These are phyloP conservation scores for Diaporthe destruens DNA, from an alignment of 2,329 filamentous ascomycete genomes.

Conservation along the genomic window DNA sequence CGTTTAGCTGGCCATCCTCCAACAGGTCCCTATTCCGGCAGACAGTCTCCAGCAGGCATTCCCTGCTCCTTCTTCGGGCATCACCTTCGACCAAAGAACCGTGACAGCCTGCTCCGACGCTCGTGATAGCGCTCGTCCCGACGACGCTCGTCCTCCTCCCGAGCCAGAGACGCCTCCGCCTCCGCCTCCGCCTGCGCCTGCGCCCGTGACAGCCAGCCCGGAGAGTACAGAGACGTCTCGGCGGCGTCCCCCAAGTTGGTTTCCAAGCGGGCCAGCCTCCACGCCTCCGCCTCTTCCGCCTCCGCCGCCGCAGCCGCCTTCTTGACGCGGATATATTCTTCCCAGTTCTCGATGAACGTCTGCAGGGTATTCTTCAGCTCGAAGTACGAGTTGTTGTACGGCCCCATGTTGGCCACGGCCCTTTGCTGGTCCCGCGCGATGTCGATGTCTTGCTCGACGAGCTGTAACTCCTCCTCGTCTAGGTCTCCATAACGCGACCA, in stretches of 20 bases:
- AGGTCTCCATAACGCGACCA: neutral
- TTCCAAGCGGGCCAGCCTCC: neutral
- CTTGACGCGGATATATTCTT: neutral
- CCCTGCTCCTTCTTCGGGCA: neutral
- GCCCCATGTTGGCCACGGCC: neutral
- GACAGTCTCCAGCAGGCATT: neutral
- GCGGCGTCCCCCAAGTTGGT: neutral
- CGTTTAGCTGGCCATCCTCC: neutral
- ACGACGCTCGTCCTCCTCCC: too few relatives aligned
- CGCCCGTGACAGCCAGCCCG: neutral
- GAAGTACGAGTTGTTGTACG: constrained; percentile 5
- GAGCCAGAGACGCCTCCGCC: neutral
- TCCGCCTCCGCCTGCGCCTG: neutral
- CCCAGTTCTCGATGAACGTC: neutral
- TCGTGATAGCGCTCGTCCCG: too few relatives aligned
- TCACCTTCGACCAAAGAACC: neutral
- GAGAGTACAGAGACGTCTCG: neutral
- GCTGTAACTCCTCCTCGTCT: neutral
- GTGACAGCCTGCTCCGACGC: rapidly evolving
- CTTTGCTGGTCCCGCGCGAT: neutral
- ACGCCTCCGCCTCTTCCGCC: neutral
- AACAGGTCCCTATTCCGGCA: neutral
- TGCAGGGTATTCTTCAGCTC: neutral
- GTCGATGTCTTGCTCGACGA: neutral
- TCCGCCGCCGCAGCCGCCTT: neutral